Evolutionary conservation across 177 flowering plant species (phyloP).

Genomic region (Vitis hybrid): DNA sequence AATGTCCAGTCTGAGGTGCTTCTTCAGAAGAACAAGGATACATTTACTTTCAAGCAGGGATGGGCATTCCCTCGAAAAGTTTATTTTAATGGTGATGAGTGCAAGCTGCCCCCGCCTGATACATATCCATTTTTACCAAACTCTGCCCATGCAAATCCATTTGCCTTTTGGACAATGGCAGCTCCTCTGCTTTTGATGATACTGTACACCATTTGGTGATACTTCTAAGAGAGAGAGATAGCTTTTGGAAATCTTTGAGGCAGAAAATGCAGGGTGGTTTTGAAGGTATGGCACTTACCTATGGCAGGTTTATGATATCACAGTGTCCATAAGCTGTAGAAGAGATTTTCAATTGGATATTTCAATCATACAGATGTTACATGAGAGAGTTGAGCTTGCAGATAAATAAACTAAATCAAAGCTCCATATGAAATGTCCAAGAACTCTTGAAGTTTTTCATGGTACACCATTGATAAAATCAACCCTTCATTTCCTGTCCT

Average conservation of each 20-base stretch:
- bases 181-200: conserved; percentile 26
- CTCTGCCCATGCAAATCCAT: conserved; percentile 31
- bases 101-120: conserved; percentile 83
- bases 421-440: neutral
- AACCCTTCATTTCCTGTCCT: neutral
- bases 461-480: neutral
- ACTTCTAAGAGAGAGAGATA: neutral
- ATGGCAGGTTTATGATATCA: conserved; percentile 1
- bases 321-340: neutral
- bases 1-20: conserved; percentile 84
- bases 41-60: conserved; percentile 71
- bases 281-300: no score
- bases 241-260: neutral
- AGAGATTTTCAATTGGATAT: neutral
- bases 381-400: neutral
- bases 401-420: neutral
- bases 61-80: conserved; percentile 88
- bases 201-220: conserved; percentile 21
- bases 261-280: neutral
- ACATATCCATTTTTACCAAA: conserved; percentile 74
- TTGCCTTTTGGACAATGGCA: conserved; percentile 15
- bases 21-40: conserved; percentile 56
- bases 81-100: conserved; percentile 88
- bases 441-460: neutral
- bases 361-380: neutral